Evolutionary conservation across 257 asterid genomes (phyloP), one percentile per base, ranked within the genome.

Genomic region (Phtheirospermum japonicum): DNA sequence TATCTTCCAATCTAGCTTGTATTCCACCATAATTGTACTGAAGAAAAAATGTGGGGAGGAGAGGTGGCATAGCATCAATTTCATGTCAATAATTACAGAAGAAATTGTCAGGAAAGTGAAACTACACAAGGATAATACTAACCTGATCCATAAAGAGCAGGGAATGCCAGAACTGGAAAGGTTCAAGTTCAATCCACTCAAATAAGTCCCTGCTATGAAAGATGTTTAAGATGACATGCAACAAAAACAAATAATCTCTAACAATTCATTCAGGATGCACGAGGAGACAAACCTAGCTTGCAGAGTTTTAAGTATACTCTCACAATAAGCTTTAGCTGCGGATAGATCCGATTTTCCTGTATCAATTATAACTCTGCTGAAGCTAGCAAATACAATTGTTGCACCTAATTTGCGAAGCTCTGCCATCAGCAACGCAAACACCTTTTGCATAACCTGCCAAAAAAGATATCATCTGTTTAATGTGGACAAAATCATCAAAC

Each of bases 91-190:
- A 46, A 17, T 17, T 11, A 26, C 34, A 36, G 36, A 56, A 68
- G 63, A 69, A 61, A 53, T 55, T 40, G 49, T 19, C 68, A 69
- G 71, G 33, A 61, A 42, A 62, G 58, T 36, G 39, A 54, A 76
- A 65, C 64, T 37, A 59, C 28, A 56, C 46, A 49, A 66, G 54
- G 56, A 67, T 19, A 34, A 12, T 54, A 76, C 85, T 65, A 66
- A 92, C 99, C 97, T 89, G 97, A 73, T 92, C 99, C 99, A 92
- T 92, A 72, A 92, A 89, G 71, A 92, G 91, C 58, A 89, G 73
- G 69, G 97, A 89, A 76, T 92, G 93, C 97, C 97, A 92, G 68
- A 80, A 92, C 84, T 89, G 95, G 73, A 70, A 60, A 31, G 96
- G 97, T 80, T 92, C 99, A 52, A 92, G 85, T 79, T 86, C 99